Base-by-base conservation (phyloP, 2,329 filamentous ascomycete genomes). In the Colletotrichum incanum region DNA sequence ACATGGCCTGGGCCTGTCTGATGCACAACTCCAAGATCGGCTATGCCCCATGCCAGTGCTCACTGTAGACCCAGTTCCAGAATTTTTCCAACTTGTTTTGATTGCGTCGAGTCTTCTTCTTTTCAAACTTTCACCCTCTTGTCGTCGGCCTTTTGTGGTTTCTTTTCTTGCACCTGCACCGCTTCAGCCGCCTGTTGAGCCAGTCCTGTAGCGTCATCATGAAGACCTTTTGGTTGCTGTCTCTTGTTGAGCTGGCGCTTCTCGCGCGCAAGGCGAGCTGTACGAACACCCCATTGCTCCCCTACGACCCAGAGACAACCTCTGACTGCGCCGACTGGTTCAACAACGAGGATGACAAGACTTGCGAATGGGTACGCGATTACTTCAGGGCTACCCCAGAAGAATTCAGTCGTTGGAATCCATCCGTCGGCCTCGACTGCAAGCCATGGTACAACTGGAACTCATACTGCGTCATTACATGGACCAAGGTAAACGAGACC, bases 391-490 rank as follows among this genome's bases (percentile, higher is more conserved):
- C n/a, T 31, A 52, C 49, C 26, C 49, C 49, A 3, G 49, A 52
- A 4, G 49, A 31, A 14, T 52, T 52, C 49, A 52, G 49, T 14
- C 14, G 26, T 20, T 52, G n/a, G n/a, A n/a, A n/a, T n/a, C n/a
- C n/a, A n/a, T n/a, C n/a, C n/a, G n/a, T n/a, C n/a, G 54, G 54
- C 7, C 54, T 56, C 54, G 54, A 56, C 54, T 39, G 34, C 34
- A n/a, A 26, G 31, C 11, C 20, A 3, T 56, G 54, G 54, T 39
- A 56, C 20, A 39, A 56, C 34, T 39, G 54, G 54, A 56, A 37
- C 54, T 56, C 54, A 18, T 56, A 56, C 54, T 56, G 54, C 54
- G 6, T 56, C 34, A 52, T 31, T 52, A 52, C 26, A 52, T 52
- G 49, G 49, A 52, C 49, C 1, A 52, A 52, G 49, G 11, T 52